A percentile compares a stretch with the other conserved stretches of the same genome.
Evolutionary conservation across 2,329 filamentous ascomycete species (phyloP).

Genomic region (Lecanicillium sp.): DNA sequence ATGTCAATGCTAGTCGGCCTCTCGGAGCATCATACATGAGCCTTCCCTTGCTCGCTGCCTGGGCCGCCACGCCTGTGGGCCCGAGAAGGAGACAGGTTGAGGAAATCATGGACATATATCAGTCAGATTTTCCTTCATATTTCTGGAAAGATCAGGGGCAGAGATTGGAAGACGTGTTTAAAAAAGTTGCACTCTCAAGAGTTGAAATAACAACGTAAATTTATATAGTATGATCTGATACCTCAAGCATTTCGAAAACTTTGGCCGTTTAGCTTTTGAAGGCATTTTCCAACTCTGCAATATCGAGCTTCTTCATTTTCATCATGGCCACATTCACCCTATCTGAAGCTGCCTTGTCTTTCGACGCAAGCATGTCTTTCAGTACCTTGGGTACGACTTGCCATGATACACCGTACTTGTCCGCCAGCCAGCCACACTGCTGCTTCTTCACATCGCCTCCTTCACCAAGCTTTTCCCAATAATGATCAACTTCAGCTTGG

Average conservation of each 20-base stretch:
- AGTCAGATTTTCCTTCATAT: background rate
- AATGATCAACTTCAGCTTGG: slow-evolving; percentile 39
- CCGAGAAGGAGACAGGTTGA: background rate
- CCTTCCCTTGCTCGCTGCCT: background rate
- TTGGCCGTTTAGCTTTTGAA: background rate
- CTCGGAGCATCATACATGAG: background rate
- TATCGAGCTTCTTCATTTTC: slow-evolving; percentile 9
- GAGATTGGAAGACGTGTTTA: no score
- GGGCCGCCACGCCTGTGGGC: background rate
- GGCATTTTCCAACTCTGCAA: slow-evolving; percentile 3
- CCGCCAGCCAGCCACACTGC: slow-evolving; percentile 36
- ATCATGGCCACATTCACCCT: slow-evolving; percentile 18
- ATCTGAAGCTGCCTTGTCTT: slow-evolving; percentile 24
- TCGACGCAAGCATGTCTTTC: slow-evolving; percentile 23
- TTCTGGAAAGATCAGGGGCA: no score
- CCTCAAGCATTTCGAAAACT: no score
- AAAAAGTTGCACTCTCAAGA: no score
- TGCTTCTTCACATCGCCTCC: slow-evolving; percentile 27
- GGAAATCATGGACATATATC: background rate
- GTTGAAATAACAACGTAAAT: no score
- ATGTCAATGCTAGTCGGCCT: background rate
- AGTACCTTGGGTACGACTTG: slow-evolving; percentile 34
- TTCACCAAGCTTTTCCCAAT: slow-evolving; percentile 33
- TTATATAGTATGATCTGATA: no score
- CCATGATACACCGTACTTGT: slow-evolving; percentile 38